phyloP scores from a whole-genome alignment of 202 grass and related monocot species.

The Schoenoplectus triqueter region DNA sequence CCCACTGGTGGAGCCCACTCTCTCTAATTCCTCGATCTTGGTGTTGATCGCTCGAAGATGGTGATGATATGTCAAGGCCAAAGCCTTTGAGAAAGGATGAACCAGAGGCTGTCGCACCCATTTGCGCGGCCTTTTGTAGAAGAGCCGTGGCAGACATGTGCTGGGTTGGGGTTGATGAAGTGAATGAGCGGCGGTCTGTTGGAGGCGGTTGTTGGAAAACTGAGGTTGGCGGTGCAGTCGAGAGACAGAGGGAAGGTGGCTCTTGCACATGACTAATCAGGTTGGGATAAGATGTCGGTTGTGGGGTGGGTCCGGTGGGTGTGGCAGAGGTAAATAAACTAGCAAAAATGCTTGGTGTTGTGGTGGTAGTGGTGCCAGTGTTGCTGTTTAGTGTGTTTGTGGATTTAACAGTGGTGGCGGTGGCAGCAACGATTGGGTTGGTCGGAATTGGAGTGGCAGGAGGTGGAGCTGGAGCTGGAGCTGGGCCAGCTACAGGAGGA shows the following conservation, averaged over 20 bases:
- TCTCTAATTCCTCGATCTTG: slow-evolving; percentile 52
- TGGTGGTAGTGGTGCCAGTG: slow-evolving; percentile 42
- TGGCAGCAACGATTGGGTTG: slow-evolving; percentile 35
- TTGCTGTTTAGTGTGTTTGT: slow-evolving; percentile 47
- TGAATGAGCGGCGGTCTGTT: slow-evolving; percentile 50
- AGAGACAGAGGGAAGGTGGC: slow-evolving; percentile 70
- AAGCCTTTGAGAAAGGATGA: slow-evolving; percentile 75
- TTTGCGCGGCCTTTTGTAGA: slow-evolving; percentile 89
- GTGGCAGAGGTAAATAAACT: slow-evolving; percentile 69
- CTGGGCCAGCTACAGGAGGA: slow-evolving; percentile 26
- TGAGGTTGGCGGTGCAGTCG: slow-evolving; percentile 49
- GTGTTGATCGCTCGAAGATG: slow-evolving; percentile 44
- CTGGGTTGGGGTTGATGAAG: slow-evolving; percentile 46
- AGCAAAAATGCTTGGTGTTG: slow-evolving; percentile 59
- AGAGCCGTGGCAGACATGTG: slow-evolving; percentile 95
- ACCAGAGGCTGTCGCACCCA: slow-evolving; percentile 70
- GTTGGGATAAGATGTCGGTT: slow-evolving; percentile 37
- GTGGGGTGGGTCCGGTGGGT: slow-evolving; percentile 40
- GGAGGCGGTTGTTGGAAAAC: slow-evolving; percentile 43
- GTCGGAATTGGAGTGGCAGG: slow-evolving; percentile 22
- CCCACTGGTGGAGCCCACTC: slow-evolving; percentile 54
- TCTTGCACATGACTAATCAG: slow-evolving; percentile 41
- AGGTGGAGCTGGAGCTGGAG: slow-evolving; percentile 7
- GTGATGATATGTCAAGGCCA: slow-evolving; percentile 64
- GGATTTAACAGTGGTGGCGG: slow-evolving; percentile 9